phyloP scores from a whole-genome alignment of 106 monocot genomes.

The Allium fistulosum region DNA sequence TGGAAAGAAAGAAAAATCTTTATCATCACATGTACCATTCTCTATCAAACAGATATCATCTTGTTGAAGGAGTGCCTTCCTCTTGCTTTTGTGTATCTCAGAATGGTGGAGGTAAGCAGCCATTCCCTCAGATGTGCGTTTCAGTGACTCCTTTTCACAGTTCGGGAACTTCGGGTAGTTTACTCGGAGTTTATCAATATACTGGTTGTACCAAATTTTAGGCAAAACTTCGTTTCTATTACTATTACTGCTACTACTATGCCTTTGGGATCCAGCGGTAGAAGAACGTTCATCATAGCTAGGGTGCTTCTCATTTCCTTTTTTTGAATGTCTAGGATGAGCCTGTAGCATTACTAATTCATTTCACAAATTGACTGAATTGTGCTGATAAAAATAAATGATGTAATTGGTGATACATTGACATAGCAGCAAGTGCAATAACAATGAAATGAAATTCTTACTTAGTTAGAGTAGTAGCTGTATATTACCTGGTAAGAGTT shows the following conservation, averaged over 20 bases:
- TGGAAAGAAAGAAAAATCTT: slow-evolving; percentile 56
- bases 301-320: slow-evolving; percentile 13
- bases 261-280: slow-evolving; percentile 27
- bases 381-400: not conserved
- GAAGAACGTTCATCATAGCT: slow-evolving; percentile 22
- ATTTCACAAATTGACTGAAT: not conserved
- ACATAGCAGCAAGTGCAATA: not conserved
- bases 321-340: slow-evolving; percentile 35
- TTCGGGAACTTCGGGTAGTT: slow-evolving; percentile 34
- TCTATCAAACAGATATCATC: not conserved
- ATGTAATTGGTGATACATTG: not conserved
- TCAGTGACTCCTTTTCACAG: slow-evolving; percentile 55
- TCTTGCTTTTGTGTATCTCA: slow-evolving; percentile 51
- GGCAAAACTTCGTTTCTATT: slow-evolving; percentile 46
- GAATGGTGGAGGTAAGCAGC: slow-evolving; percentile 42
- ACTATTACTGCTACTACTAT: not conserved
- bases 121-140: slow-evolving; percentile 88
- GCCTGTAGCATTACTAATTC: slow-evolving; percentile 25
- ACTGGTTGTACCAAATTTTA: slow-evolving; percentile 66
- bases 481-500: not conserved
- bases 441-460: not conserved
- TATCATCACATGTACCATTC: slow-evolving; percentile 27
- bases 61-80: slow-evolving; percentile 19
- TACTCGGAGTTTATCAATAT: slow-evolving; percentile 39
- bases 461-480: not conserved